phyloP scores from a whole-genome alignment of 495 filamentous ascomycete species.

The Talaromyces adpressus region DNA sequence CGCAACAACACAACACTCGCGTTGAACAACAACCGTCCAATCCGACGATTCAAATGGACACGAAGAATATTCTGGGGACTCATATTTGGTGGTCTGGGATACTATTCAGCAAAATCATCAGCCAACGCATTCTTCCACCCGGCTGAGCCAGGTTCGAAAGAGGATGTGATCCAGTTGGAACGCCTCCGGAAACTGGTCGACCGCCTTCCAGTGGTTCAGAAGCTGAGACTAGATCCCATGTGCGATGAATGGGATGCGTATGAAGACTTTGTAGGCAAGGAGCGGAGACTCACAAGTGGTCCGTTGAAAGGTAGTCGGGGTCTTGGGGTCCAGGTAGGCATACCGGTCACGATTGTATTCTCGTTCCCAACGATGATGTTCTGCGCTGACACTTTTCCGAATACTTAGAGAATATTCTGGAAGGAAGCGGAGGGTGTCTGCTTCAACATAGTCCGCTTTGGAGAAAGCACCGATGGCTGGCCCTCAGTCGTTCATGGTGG shows the following conservation, averaged over 20 bases:
- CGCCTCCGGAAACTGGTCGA: slow-evolving; percentile 23
- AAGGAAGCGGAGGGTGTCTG: slow-evolving; percentile 39
- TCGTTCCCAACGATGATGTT: slow-evolving; percentile 2
- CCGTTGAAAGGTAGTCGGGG: slow-evolving; percentile 32
- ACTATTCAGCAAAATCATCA: slow-evolving; percentile 18
- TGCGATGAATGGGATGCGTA: slow-evolving; percentile 53
- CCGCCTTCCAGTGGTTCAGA: slow-evolving; percentile 45
- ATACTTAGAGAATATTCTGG: slow-evolving; percentile 40
- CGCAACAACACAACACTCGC: slow-evolving; percentile 20
- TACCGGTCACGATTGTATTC: background rate
- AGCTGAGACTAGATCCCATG: slow-evolving; percentile 42
- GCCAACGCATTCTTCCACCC: slow-evolving; percentile 22
- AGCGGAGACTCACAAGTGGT: slow-evolving; percentile 31
- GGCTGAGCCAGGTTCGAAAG: slow-evolving; percentile 22
- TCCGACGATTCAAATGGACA: slow-evolving; percentile 25
- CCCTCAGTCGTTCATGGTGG: slow-evolving; percentile 75
- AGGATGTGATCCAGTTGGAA: slow-evolving; percentile 20
- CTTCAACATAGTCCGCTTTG: slow-evolving; percentile 56
- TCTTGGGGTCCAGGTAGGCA: slow-evolving; percentile 34
- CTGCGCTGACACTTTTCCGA: slow-evolving; percentile 17
- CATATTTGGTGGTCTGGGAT: slow-evolving; percentile 30
- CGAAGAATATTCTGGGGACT: slow-evolving; percentile 30
- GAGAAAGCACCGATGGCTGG: slow-evolving; percentile 58
- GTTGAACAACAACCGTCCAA: slow-evolving; percentile 9
- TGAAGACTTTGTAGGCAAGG: slow-evolving; percentile 32